phyloP scores from a whole-genome alignment of 352 stramenopile genomes.

The Pythium rishiriense region DNA sequence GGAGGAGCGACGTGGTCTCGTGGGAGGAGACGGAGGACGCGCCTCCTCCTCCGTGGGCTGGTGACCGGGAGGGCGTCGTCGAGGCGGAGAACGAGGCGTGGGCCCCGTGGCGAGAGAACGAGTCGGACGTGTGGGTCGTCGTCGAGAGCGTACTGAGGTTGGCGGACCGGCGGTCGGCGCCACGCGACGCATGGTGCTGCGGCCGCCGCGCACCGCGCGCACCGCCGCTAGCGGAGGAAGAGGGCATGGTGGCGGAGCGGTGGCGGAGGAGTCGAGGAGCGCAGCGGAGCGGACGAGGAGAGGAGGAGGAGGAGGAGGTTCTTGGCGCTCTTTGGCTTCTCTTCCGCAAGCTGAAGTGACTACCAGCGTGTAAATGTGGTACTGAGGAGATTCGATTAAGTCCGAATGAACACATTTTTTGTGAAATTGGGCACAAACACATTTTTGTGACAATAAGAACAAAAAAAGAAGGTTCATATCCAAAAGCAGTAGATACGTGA shows the following conservation, averaged over 20 bases:
- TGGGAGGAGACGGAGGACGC: too few species aligned
- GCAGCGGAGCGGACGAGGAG: not conserved
- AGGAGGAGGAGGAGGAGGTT: not conserved
- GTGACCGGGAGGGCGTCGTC: not conserved
- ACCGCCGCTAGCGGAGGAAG: not conserved
- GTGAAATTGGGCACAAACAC: too few species aligned
- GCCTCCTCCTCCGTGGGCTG: too few species aligned
- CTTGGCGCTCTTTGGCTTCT: not conserved
- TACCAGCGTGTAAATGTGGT: not conserved
- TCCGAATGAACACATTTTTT: conserved; percentile 1
- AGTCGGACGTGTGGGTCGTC: conserved; percentile 8
- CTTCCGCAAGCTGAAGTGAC: conserved; percentile 7
- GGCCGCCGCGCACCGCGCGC: conserved; percentile 2
- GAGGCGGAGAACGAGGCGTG: conserved; percentile 1
- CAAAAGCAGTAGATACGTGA: too few species aligned
- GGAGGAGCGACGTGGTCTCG: conserved; percentile 29
- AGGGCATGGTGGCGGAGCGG: conserved; percentile 1
- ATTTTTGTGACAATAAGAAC: not conserved
- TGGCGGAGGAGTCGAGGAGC: not conserved
- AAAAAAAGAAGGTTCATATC: too few species aligned
- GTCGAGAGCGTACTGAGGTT: conserved; percentile 22
- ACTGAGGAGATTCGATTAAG: not conserved
- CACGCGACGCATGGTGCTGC: not conserved
- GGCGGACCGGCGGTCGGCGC: conserved; percentile 9
- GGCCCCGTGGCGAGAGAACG: conserved; percentile 3